Conservation (phyloP, 371 early-diverging fungal genomes). For the Mortierella sp. region DNA sequence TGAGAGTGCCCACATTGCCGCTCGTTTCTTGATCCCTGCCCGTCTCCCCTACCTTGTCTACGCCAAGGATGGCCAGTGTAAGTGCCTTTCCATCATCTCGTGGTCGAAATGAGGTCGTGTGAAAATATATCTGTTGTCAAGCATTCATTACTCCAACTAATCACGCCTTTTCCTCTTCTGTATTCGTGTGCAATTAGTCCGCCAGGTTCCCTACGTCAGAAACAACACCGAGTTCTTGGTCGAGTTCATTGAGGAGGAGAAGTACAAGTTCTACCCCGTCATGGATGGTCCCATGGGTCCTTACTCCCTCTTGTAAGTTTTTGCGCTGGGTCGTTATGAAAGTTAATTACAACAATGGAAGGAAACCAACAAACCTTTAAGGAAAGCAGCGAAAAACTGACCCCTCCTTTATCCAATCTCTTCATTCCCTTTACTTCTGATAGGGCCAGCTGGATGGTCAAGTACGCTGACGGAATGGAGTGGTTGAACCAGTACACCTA, state of each 20-base stretch:
- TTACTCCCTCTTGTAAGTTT: conserved; percentile 40
- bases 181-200: conserved; percentile 24
- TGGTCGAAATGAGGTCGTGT: not conserved
- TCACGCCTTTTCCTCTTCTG: not conserved
- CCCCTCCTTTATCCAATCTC: not conserved
- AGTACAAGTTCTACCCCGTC: conserved; percentile 41
- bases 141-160: not conserved
- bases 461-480: conserved; percentile 40
- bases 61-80: conserved; percentile 58
- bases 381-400: not conserved
- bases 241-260: conserved; percentile 54
- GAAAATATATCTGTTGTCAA: not conserved
- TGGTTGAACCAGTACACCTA: conserved; percentile 39
- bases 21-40: conserved; percentile 54
- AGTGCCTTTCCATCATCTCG: conserved; percentile 5
- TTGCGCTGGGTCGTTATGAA: not conserved
- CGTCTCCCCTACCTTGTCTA: conserved; percentile 53
- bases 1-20: conserved; percentile 39
- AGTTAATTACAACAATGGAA: not conserved
- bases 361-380: not conserved
- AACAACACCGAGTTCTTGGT: conserved; percentile 54
- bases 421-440: not conserved
- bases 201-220: conserved; percentile 44
- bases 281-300: conserved; percentile 46
- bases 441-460: conserved; percentile 35